phyloP scores from a whole-genome alignment of 768 basidiomycete genomes.

The Lactifluus rugatus region DNA sequence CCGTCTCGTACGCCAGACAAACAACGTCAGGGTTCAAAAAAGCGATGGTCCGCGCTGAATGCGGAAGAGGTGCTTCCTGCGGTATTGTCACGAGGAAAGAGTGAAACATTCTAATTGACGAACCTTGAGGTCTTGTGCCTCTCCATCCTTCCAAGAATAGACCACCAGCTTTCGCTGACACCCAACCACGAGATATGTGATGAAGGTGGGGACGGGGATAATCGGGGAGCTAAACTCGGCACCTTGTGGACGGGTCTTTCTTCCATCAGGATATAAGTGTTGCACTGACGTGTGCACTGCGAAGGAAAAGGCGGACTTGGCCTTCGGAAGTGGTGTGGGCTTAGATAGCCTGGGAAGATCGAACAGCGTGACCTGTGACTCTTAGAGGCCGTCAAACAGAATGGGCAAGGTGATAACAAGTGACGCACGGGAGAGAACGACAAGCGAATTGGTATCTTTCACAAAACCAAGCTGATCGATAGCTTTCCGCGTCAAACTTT shows the following conservation, averaged over 20 bases:
- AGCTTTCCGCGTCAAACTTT: constrained; percentile 49
- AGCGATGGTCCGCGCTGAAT: constrained; percentile 78
- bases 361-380: constrained; percentile 62
- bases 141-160: constrained; percentile 81
- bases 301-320: constrained; percentile 78
- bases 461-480: constrained; percentile 87
- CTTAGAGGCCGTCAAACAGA: constrained; percentile 31
- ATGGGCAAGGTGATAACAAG: background rate
- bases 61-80: constrained; percentile 75
- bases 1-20: constrained; percentile 76
- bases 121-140: constrained; percentile 64
- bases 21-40: constrained; percentile 55
- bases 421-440: constrained; percentile 68
- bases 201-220: constrained; percentile 48
- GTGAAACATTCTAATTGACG: constrained; percentile 15
- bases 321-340: constrained; percentile 61
- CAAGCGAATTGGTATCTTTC: constrained; percentile 76
- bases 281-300: constrained; percentile 57
- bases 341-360: constrained; percentile 66
- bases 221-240: constrained; percentile 21
- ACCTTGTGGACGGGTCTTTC: constrained; percentile 14
- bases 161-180: constrained; percentile 78
- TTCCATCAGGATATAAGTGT: constrained; percentile 28
- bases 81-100: constrained; percentile 1
- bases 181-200: constrained; percentile 77